Conservation (phyloP, 345 rosid species). For the Brassica cretica region DNA sequence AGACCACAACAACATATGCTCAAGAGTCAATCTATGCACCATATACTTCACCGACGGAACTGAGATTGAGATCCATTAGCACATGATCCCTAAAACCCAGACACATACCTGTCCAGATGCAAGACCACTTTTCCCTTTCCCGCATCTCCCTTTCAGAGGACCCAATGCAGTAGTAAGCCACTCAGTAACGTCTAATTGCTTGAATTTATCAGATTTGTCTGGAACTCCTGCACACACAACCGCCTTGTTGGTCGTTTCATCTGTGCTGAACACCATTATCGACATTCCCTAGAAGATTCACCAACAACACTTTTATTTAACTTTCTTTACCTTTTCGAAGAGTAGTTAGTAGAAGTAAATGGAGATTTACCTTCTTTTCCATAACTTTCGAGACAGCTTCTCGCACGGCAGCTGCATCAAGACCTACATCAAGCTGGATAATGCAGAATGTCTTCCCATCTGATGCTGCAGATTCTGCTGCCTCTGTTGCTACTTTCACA, state of each 20-base stretch:
- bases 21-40: background rate
- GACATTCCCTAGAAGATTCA: slow-evolving; percentile 64
- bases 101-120: slow-evolving; percentile 88
- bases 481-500: slow-evolving; percentile 57
- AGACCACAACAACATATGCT: slow-evolving; percentile 16
- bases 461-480: slow-evolving; percentile 68
- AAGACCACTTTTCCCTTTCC: slow-evolving; percentile 88
- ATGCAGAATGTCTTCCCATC: slow-evolving; percentile 76
- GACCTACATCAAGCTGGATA: slow-evolving; percentile 74
- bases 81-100: background rate
- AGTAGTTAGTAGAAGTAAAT: background rate
- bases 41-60: background rate
- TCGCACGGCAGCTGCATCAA: slow-evolving; percentile 92
- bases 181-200: slow-evolving; percentile 77
- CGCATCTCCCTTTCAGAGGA: slow-evolving; percentile 87
- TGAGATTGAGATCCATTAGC: background rate
- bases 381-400: slow-evolving; percentile 86
- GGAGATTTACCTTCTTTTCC: slow-evolving; percentile 55
- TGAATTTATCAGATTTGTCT: slow-evolving; percentile 53
- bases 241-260: slow-evolving; percentile 82
- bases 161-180: slow-evolving; percentile 79
- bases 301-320: background rate
- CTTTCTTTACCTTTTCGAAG: background rate
- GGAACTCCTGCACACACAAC: slow-evolving; percentile 92
- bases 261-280: slow-evolving; percentile 82